A percentile compares a stretch with the other conserved stretches of the same genome.
These are phyloP conservation scores for Penicillium sp. DNA, from an alignment of 2,329 filamentous ascomycete genomes.

Conservation along the genomic window DNA sequence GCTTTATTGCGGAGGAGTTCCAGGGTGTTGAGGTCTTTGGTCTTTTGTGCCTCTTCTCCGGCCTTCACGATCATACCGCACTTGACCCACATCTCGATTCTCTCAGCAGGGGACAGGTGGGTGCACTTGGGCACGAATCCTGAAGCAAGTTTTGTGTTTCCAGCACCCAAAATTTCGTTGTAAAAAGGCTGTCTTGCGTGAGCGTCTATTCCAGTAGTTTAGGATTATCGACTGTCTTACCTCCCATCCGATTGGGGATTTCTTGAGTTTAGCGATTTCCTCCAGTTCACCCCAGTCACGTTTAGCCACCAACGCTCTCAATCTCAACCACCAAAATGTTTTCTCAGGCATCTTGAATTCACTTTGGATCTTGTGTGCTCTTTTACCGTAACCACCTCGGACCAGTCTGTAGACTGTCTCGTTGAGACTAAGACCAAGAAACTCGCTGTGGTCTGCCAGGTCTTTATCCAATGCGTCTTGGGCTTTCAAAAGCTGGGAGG, in stretches of 20 bases:
- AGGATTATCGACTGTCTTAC: slow-evolving; percentile 49
- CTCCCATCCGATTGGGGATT: slow-evolving; percentile 95
- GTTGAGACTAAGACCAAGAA: slow-evolving; percentile 81
- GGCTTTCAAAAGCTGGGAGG: slow-evolving; percentile 72
- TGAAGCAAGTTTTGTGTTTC: slow-evolving; percentile 81
- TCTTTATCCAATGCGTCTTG: slow-evolving; percentile 87
- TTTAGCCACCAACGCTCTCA: slow-evolving; percentile 84
- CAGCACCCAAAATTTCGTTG: slow-evolving; percentile 81
- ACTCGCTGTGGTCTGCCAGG: slow-evolving; percentile 60
- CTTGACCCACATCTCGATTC: slow-evolving; percentile 92
- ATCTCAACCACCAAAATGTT: slow-evolving; percentile 79
- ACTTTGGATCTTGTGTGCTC: slow-evolving; percentile 80
- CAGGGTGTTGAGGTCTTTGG: slow-evolving; percentile 74
- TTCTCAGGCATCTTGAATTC: slow-evolving; percentile 94
- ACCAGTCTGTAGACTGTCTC: slow-evolving; percentile 90
- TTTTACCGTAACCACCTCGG: slow-evolving; percentile 73
- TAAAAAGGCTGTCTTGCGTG: slow-evolving; percentile 71
- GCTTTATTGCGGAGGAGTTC: slow-evolving; percentile 71
- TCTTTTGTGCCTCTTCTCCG: slow-evolving; percentile 83
- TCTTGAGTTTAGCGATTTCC: slow-evolving; percentile 70
- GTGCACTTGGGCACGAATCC: slow-evolving; percentile 87
- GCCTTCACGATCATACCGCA: slow-evolving; percentile 87
- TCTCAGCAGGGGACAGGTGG: slow-evolving; percentile 62
- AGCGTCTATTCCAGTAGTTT: slow-evolving; percentile 23
- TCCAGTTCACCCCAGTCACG: slow-evolving; percentile 92